Base-by-base conservation (phyloP, 257 asterid genomes). In the Plantago ovata region DNA sequence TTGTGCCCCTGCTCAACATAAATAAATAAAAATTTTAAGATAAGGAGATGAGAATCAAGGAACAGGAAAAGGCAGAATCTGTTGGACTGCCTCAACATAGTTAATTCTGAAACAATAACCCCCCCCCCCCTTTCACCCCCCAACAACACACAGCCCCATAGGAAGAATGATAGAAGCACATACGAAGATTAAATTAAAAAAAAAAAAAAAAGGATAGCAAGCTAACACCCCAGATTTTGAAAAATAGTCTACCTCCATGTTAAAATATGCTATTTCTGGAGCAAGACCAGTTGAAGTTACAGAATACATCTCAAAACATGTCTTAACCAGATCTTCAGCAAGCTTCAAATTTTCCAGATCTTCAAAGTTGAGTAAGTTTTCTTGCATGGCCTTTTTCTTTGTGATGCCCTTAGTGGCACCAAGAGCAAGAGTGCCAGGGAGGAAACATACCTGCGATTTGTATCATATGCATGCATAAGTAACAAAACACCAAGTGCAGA, bases 351-450 rank as follows among this genome's bases (percentile, higher is more conserved):
- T 82, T 73, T 93, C 97, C 11, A 93, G 69, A 79, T 93, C 96
- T 72, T 93, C 89, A 65, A 89, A 89, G 66, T 72, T 77, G 52
- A 93, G 89, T 69, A 75, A 66, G 74, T 80, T 74, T 70, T 80
- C 84, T 77, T 53, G 64, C 91, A 88, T 80, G 56, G 94, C 95
- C 80, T 72, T 89, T 62, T 77, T 84, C 74, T 81, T 93, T n/a
- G 67, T 39, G 13, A 76, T 10, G 56, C 98, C 98, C 74, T 82
- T 89, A 19, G 98, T 93, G 69, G 97, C 95, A 65, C 98, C 98
- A 70, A 93, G 87, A 40, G 96, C 98, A 82, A 93, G 92, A 51
- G 92, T 72, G 58, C 97, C 98, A 54, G 98, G 96, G 28, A 93
- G 95, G 75, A 93, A 93, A 76, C 99, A 93, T 41, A 89, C 97